These are phyloP conservation scores for Coprinopsis strossmayeri DNA, from an alignment of 768 basidiomycete genomes.

Conservation along the genomic window DNA sequence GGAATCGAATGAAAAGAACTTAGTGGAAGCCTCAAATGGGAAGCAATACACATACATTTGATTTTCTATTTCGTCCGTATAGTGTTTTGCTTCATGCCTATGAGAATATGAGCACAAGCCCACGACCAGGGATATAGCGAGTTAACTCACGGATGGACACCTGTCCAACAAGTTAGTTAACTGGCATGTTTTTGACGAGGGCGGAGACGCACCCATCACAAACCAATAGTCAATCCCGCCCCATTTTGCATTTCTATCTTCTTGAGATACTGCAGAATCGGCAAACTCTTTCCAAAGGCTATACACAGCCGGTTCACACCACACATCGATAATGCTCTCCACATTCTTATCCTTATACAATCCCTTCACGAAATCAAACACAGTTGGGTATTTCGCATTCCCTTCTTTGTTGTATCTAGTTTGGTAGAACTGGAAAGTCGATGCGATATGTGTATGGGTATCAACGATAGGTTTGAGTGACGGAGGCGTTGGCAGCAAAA, in stretches of 20 bases:
- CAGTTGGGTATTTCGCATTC: slow-evolving; percentile 31
- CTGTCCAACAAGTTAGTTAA: slow-evolving; percentile 24
- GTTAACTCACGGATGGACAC: slow-evolving; percentile 67
- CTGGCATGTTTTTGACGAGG: neutral
- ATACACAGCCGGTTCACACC: slow-evolving; percentile 69
- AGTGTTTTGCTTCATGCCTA: slow-evolving; percentile 68
- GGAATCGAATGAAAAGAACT: slow-evolving; percentile 3
- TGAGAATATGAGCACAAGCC: neutral
- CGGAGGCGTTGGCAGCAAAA: slow-evolving; percentile 31
- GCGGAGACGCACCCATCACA: slow-evolving; percentile 55
- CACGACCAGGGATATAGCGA: neutral
- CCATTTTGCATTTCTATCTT: slow-evolving; percentile 50
- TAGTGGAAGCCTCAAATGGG: neutral
- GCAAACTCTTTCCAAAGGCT: slow-evolving; percentile 63
- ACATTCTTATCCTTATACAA: slow-evolving; percentile 55
- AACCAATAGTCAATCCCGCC: slow-evolving; percentile 75
- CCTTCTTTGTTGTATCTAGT: slow-evolving; percentile 47
- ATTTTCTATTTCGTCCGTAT: slow-evolving; percentile 60
- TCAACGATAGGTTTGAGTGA: slow-evolving; percentile 51
- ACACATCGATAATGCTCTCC: slow-evolving; percentile 74
- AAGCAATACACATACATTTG: slow-evolving; percentile 48
- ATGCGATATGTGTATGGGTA: slow-evolving; percentile 80
- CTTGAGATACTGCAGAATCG: slow-evolving; percentile 52
- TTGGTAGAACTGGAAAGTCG: slow-evolving; percentile 62
- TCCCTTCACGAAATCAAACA: slow-evolving; percentile 64